A percentile compares a stretch with the other conserved stretches of the same genome.
phyloP scores from a whole-genome alignment of 169 alveolate species.

The Cytauxzoon felis region DNA sequence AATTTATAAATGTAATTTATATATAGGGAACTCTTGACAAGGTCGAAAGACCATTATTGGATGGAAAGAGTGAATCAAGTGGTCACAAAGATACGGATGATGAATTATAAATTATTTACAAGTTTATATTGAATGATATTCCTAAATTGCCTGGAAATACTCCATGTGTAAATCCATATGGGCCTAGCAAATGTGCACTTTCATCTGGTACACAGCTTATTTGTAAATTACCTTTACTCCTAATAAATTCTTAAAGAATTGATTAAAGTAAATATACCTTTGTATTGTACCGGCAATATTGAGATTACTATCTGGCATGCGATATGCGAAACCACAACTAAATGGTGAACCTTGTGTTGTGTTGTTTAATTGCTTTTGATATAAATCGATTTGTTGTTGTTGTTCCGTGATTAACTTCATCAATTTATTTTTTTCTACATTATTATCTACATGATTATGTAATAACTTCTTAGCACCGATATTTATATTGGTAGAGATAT shows the following conservation, averaged over 20 bases:
- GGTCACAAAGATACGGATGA: background rate
- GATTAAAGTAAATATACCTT: constrained; percentile 3
- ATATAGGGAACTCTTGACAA: no score
- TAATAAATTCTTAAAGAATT: background rate
- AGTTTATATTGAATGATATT: constrained; percentile 55
- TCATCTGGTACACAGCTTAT: constrained; percentile 76
- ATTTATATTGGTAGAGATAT: constrained; percentile 2
- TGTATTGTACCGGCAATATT: constrained; percentile 55
- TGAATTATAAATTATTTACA: constrained; percentile 10
- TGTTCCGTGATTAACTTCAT: constrained; percentile 59
- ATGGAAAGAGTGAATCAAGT: no score
- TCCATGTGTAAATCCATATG: constrained; percentile 71
- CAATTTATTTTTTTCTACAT: constrained; percentile 44
- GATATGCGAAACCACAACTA: constrained; percentile 67
- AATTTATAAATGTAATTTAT: no score
- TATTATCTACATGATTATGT: constrained; percentile 21
- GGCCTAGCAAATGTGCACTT: constrained; percentile 63
- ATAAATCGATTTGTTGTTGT: constrained; percentile 68
- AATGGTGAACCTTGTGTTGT: constrained; percentile 46
- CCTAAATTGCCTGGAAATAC: constrained; percentile 75
- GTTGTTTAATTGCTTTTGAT: constrained; percentile 36
- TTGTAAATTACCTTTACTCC: constrained; percentile 66
- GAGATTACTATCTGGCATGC: constrained; percentile 71
- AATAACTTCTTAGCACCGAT: constrained; percentile 23
- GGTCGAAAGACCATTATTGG: background rate